Conservation (phyloP, 345 rosid genomes). For the Eucalyptus brandiana region DNA sequence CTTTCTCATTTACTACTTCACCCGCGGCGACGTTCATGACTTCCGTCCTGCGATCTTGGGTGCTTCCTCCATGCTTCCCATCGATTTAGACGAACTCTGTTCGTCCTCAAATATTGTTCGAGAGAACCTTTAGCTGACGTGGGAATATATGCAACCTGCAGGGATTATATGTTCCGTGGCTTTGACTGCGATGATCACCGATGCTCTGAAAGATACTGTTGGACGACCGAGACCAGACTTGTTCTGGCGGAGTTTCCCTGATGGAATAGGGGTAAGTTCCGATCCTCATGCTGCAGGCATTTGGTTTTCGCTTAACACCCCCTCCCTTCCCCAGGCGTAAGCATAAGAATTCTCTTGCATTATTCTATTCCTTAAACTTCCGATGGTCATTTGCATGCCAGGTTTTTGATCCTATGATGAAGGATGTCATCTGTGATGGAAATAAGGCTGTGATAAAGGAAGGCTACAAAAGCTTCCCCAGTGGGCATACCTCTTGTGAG, state of each 20-base stretch:
- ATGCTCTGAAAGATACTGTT: constrained; percentile 52
- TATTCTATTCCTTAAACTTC: neutral
- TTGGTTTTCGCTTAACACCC: neutral
- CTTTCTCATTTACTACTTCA: constrained; percentile 18
- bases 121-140: neutral
- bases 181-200: constrained; percentile 46
- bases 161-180: constrained; percentile 36
- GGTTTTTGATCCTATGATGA: constrained; percentile 2
- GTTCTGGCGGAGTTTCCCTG: constrained; percentile 50
- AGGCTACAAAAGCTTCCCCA: constrained; percentile 66
- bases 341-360: neutral
- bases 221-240: constrained; percentile 60
- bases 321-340: neutral
- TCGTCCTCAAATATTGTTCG: neutral
- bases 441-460: constrained; percentile 27
- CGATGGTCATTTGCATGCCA: neutral
- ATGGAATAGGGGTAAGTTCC: constrained; percentile 27
- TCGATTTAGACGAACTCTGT: neutral
- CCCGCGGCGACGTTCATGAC: constrained; percentile 41
- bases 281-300: neutral
- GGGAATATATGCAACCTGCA: neutral
- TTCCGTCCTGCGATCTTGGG: constrained; percentile 53
- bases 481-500: constrained; percentile 58
- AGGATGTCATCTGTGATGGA: constrained; percentile 42
- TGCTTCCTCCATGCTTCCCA: neutral